Conservation (phyloP, 768 basidiomycete species). For the Naematelia encephala region DNA sequence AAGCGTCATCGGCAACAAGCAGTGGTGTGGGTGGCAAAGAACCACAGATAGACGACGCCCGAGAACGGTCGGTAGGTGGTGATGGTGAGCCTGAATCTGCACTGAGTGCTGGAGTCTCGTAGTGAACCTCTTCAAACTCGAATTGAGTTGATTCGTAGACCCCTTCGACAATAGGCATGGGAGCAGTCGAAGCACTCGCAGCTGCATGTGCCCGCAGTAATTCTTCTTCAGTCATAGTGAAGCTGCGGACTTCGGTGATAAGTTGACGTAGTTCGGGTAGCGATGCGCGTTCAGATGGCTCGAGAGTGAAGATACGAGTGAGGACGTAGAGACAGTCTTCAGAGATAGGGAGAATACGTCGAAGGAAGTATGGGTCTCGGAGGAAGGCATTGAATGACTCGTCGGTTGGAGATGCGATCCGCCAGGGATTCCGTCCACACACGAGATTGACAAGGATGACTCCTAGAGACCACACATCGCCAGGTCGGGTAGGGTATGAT, state of each 20-base stretch:
- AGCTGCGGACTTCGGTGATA: slow-evolving; percentile 59
- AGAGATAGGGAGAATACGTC: slow-evolving; percentile 70
- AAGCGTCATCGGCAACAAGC: slow-evolving; percentile 4
- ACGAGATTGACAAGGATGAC: slow-evolving; percentile 75
- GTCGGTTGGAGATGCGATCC: slow-evolving; percentile 62
- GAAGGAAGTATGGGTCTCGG: slow-evolving; percentile 63
- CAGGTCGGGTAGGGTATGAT: slow-evolving; percentile 70
- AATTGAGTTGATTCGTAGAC: neutral
- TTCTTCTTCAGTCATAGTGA: slow-evolving; percentile 61
- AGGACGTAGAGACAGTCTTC: slow-evolving; percentile 62
- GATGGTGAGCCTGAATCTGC: slow-evolving; percentile 41
- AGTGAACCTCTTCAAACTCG: neutral
- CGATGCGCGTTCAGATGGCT: slow-evolving; percentile 63
- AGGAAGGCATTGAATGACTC: slow-evolving; percentile 77
- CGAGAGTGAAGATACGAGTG: slow-evolving; percentile 65
- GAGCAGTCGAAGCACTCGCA: neutral
- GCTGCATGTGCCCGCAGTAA: slow-evolving; percentile 46
- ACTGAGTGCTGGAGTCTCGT: slow-evolving; percentile 34
- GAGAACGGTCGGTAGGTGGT: slow-evolving; percentile 29
- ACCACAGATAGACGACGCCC: slow-evolving; percentile 20
- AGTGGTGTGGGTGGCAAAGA: slow-evolving; percentile 42
- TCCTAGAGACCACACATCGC: slow-evolving; percentile 87
- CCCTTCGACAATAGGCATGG: neutral
- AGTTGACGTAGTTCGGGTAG: slow-evolving; percentile 62
- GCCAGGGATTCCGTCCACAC: slow-evolving; percentile 75